Evolutionary conservation across 2,329 filamentous ascomycete species (phyloP), one percentile per base, ranked within the genome.

Genomic region (Tolypocladium ophioglossoides): DNA sequence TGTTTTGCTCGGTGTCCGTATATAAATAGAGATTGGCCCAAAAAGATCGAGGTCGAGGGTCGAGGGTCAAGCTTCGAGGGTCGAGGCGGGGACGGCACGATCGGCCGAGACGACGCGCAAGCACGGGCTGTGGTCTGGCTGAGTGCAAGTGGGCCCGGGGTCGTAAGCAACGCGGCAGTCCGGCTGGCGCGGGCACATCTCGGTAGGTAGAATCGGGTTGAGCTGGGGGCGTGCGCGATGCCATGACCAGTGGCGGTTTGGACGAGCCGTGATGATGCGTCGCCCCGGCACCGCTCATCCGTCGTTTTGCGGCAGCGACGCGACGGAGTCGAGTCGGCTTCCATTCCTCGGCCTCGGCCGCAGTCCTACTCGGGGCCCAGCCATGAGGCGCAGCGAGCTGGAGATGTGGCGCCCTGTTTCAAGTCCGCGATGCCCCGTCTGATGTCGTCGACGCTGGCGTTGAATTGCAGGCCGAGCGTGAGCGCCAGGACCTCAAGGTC

Each of bases 361-460:
- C 16, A 5, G 8, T 18, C 7, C 27, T 48, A 48, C 6, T 20
- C 20, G 12, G 11, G 18, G 30, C 27, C 27, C 44, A 34, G 7
- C 44, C 27, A 4, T 1, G 44, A 48, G 44, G 27, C 44, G n/a
- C 44, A 48, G 27, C 18, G 44, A 24, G 30, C 48, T 14, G 30
- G 4, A 40, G 27, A 53, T 20, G 35, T 22, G 9, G 52, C 55
- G 37, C 57, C 59, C 24, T 56, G 63, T 56, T 63, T 64, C 34
- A 72, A 56, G 37, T 63, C 59, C 56, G 59, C 58, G 7, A 72
- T 72, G 27, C 66, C 62, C 44, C 63, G 62, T 48, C 62, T 62
- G 14, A 72, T 62, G n/a, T 72, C 66, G 22, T 66, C 64, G 7
- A 72, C 56, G 20, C 67, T 67, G 3, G 69, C 69, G 54, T 70